A percentile compares a stretch with the other conserved stretches of the same genome.
phyloP scores from a whole-genome alignment of 495 filamentous ascomycete species.

The Aspergillus avenaceus region DNA sequence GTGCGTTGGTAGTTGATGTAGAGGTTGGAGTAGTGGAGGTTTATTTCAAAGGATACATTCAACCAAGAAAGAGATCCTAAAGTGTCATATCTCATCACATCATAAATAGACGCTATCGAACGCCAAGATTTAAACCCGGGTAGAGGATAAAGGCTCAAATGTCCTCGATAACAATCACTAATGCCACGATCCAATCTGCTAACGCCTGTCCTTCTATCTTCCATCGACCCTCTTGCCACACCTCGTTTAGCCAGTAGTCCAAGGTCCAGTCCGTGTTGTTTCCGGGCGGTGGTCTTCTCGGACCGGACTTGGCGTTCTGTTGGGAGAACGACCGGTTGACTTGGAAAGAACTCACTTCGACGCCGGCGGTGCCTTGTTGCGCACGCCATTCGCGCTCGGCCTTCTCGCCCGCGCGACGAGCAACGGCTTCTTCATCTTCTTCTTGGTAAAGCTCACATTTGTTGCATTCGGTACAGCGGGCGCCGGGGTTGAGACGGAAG shows the following conservation, averaged over 20 bases:
- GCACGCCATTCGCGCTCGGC: constrained; percentile 81
- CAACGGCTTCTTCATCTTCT: constrained; percentile 78
- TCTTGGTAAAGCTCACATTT: constrained; percentile 86
- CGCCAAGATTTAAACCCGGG: no score
- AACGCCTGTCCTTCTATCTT: constrained; percentile 39
- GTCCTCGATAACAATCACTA: constrained; percentile 35
- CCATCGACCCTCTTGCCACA: constrained; percentile 39
- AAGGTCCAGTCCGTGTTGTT: constrained; percentile 21
- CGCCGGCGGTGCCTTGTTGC: constrained; percentile 47
- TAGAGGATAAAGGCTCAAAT: constrained; percentile 15
- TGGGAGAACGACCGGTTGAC: constrained; percentile 35
- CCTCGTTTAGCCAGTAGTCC: constrained; percentile 38
- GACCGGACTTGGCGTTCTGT: constrained; percentile 8
- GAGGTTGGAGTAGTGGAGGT: no score
- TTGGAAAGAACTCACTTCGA: constrained; percentile 19
- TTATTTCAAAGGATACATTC: no score
- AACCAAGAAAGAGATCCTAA: background rate
- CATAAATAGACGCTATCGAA: background rate
- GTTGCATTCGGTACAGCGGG: constrained; percentile 70
- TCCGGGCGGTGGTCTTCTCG: constrained; percentile 15
- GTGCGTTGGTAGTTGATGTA: no score
- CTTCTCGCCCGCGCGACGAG: constrained; percentile 67
- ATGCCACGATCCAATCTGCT: constrained; percentile 44
- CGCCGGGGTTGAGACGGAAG: constrained; percentile 70
- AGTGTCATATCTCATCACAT: background rate